phyloP scores from a whole-genome alignment of 1,284 basidiomycete genomes.

The Sphagnurus paluster region DNA sequence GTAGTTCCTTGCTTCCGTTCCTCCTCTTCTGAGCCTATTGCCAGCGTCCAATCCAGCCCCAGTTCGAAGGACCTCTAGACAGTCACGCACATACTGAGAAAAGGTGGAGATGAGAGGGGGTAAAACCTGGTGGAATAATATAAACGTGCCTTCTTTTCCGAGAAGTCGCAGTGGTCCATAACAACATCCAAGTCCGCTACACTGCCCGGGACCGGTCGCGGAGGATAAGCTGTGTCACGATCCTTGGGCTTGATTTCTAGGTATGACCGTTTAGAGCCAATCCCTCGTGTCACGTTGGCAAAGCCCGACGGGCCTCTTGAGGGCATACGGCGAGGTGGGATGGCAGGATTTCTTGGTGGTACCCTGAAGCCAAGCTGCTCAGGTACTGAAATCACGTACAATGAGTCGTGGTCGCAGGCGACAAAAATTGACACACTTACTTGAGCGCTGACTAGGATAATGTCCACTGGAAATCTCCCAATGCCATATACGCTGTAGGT shows the following conservation, averaged over 20 bases:
- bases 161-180: slow-evolving; percentile 89
- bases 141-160: slow-evolving; percentile 66
- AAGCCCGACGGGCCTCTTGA: slow-evolving; percentile 46
- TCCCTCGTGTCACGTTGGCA: slow-evolving; percentile 55
- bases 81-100: slow-evolving; percentile 76
- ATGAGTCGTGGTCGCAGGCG: neutral
- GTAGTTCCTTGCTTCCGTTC: slow-evolving; percentile 66
- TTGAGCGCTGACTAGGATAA: slow-evolving; percentile 77
- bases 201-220: slow-evolving; percentile 79
- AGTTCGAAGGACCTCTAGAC: slow-evolving; percentile 72
- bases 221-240: slow-evolving; percentile 72
- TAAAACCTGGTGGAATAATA: neutral
- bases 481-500: slow-evolving; percentile 86
- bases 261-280: slow-evolving; percentile 77
- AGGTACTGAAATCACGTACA: slow-evolving; percentile 56
- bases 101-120: slow-evolving; percentile 7
- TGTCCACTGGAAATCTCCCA: slow-evolving; percentile 93
- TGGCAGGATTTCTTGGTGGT: slow-evolving; percentile 68
- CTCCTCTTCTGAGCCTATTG: slow-evolving; percentile 57
- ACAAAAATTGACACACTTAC: slow-evolving; percentile 37
- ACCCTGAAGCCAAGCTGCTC: slow-evolving; percentile 61
- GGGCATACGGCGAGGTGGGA: slow-evolving; percentile 50
- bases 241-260: slow-evolving; percentile 62
- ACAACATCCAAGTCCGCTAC: slow-evolving; percentile 85
- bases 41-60: slow-evolving; percentile 75